Base-by-base conservation (phyloP, 768 basidiomycete genomes). In the Macrolepiota dolichaula region DNA sequence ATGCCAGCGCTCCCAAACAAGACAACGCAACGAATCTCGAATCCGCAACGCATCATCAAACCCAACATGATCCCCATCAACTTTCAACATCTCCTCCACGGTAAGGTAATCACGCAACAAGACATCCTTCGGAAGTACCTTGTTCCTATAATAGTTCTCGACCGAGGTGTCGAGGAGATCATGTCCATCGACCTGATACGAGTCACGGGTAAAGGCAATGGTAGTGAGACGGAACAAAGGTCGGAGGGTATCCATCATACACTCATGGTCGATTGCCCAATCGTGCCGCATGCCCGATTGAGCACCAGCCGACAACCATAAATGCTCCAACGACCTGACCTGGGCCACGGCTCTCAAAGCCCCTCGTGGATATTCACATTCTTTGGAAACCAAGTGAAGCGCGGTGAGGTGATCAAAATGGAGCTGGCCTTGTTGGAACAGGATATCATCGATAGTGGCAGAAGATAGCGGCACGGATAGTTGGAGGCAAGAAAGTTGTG, bases 1-100 rank as follows among this genome's bases (percentile, higher is more conserved):
- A 56, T 74, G 73, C 71, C 72, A 72, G 15, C 64, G 65, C 63
- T 74, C 73, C 73, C 73, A 74, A 32, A 68, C 69, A 11, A 68
- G 50, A 35, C 51, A 38, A 17, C 63, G 52, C 59, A 70, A 59
- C 4, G 58, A 36, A 17, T 61, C 58, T 35, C 65, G 64, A 19
- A 62, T 58, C 3, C 50, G 19, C 15, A 66, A 5, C 0, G 55
- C 61, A 2, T 55, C n/a, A 3, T 66, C 65, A 19, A 56, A 67
- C 5, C 58, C 62, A 17, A 51, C 51, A 27, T 15, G 35, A 2
- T 44, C 46, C 11, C 63, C 58, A 36, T 64, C 27, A 44, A 54
- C 63, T 36, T 38, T 64, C 52, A 37, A 24, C 44, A 63, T 47
- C 57, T 70, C 68, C 24, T 62, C 61, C 3, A 57, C 44, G 6